phyloP scores from a whole-genome alignment of 768 basidiomycete species.

The Mrakia frigida region DNA sequence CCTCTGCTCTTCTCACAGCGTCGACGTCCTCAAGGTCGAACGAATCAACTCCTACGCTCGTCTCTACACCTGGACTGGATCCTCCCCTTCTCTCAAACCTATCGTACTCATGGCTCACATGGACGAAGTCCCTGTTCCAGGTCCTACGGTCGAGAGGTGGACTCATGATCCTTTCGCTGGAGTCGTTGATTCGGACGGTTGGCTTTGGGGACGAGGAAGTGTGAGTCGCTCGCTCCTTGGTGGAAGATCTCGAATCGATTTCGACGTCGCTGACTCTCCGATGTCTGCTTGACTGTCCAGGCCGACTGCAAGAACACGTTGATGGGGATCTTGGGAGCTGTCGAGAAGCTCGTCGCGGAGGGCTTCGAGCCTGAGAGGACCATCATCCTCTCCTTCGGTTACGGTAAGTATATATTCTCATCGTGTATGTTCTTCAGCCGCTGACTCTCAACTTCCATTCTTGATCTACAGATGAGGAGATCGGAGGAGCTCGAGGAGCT shows the following conservation, averaged over 20 bases:
- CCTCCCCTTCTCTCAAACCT: constrained; percentile 8
- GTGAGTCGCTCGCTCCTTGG: not conserved
- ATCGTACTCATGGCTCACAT: constrained; percentile 28
- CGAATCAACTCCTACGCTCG: constrained; percentile 19
- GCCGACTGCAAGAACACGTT: constrained; percentile 68
- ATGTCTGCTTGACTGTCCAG: not conserved
- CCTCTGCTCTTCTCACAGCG: not conserved
- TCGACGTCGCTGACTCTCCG: not conserved
- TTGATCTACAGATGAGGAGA: constrained; percentile 29
- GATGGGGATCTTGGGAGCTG: constrained; percentile 49
- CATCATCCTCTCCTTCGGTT: constrained; percentile 49
- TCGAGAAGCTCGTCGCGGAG: constrained; percentile 61
- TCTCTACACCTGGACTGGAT: constrained; percentile 28
- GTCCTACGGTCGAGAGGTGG: constrained; percentile 20
- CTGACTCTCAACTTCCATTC: too few relatives aligned
- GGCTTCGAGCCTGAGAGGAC: constrained; percentile 60
- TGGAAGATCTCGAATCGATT: too few relatives aligned
- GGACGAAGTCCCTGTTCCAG: constrained; percentile 26
- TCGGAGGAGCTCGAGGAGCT: constrained; percentile 43
- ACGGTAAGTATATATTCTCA: constrained; percentile 36
- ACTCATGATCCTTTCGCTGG: constrained; percentile 23
- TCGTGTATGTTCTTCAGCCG: too few relatives aligned
- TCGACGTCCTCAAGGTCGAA: constrained; percentile 7
- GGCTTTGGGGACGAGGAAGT: constrained; percentile 70
- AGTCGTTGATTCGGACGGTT: constrained; percentile 23